Evolutionary conservation across 768 basidiomycete species (phyloP).

Genomic region (Asterophora lycoperdoides): DNA sequence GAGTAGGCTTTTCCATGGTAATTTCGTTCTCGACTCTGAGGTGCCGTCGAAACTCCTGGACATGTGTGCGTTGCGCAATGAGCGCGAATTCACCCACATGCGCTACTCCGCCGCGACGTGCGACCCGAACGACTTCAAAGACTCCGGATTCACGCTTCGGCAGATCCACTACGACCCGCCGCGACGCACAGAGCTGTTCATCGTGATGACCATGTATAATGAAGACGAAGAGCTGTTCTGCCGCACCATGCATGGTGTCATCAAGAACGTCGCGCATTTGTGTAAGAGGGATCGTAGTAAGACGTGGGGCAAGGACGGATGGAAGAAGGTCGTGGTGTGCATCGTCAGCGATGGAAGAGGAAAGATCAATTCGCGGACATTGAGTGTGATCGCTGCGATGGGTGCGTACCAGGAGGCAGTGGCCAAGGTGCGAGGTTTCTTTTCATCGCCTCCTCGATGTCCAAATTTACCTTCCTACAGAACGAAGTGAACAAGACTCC

Average conservation of each 20-base stretch:
- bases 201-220: constrained; percentile 99
- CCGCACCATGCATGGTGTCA: constrained; percentile 92
- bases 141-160: constrained; percentile 78
- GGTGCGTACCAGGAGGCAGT: constrained; percentile 94
- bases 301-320: constrained; percentile 96
- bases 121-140: constrained; percentile 90
- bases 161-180: constrained; percentile 92
- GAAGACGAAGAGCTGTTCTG: constrained; percentile 89
- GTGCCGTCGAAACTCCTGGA: constrained; percentile 90
- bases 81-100: constrained; percentile 94
- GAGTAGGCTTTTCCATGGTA: constrained; percentile 79
- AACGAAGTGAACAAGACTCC: constrained; percentile 77
- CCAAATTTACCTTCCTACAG: constrained; percentile 21
- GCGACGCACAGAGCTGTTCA: constrained; percentile 88
- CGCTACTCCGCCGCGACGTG: constrained; percentile 94
- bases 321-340: constrained; percentile 97
- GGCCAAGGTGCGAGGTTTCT: constrained; percentile 56
- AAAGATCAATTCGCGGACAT: constrained; percentile 80
- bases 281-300: constrained; percentile 83
- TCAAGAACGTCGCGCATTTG: constrained; percentile 89
- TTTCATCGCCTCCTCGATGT: background rate
- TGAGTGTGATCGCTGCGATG: constrained; percentile 88
- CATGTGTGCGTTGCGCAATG: constrained; percentile 70
- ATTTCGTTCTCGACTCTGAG: constrained; percentile 85
- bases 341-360: constrained; percentile 83